Conservation (phyloP, 2,329 filamentous ascomycete genomes). For the Xylariaceae sp. region DNA sequence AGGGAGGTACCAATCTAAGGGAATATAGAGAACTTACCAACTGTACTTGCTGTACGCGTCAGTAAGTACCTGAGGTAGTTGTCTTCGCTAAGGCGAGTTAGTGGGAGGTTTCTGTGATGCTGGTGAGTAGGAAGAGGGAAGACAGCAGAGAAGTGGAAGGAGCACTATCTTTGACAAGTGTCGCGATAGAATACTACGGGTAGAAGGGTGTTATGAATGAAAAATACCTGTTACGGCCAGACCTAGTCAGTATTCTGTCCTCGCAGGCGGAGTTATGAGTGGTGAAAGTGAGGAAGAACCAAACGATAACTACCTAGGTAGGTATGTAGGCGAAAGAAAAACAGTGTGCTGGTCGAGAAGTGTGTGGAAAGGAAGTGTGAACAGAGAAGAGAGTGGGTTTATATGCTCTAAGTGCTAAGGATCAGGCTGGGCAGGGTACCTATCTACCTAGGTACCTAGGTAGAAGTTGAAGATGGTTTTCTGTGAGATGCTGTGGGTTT, state of each 20-base stretch:
- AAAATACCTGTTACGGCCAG: not conserved
- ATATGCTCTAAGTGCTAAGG: too few relatives aligned
- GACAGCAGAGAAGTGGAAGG: not conserved
- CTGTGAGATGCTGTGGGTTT: too few relatives aligned
- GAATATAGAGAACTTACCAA: conserved; percentile 3
- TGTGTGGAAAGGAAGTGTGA: not conserved
- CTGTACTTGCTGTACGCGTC: not conserved
- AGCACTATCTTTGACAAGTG: not conserved
- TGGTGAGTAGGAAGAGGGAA: not conserved
- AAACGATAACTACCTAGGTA: too few relatives aligned
- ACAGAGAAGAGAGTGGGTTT: too few relatives aligned
- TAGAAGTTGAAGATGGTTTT: too few relatives aligned
- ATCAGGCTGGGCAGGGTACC: too few relatives aligned
- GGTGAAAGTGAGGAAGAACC: not conserved
- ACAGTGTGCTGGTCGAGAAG: too few relatives aligned
- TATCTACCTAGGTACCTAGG: too few relatives aligned
- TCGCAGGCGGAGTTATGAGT: not conserved
- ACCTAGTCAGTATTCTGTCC: not conserved
- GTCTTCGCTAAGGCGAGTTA: not conserved
- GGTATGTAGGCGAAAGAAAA: too few relatives aligned
- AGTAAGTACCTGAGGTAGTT: not conserved
- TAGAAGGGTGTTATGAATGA: too few relatives aligned
- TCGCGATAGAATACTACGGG: too few relatives aligned
- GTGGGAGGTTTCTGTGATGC: not conserved
- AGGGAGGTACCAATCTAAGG: too few relatives aligned